Percentiles rank a stretch among this genome's conserved stretches.
Conservation (phyloP, 306 rosid species). For the Fagus sylvatica region DNA sequence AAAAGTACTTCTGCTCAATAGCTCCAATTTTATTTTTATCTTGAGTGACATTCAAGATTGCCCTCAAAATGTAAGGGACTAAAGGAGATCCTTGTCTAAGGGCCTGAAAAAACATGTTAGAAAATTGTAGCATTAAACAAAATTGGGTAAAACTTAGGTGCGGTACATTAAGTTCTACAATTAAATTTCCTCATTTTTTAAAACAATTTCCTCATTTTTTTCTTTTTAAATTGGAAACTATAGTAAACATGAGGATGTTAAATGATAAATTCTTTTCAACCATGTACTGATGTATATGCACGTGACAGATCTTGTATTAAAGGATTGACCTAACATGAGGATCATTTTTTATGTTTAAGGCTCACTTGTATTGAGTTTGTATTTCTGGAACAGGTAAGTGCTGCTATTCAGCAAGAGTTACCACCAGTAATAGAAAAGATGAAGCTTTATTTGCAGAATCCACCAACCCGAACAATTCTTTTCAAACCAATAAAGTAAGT, state of each 20-base stretch:
- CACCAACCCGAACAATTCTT: conserved; percentile 83
- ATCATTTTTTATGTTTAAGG: too few species aligned
- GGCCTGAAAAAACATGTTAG: conserved; percentile 20
- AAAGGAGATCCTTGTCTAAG: conserved; percentile 39
- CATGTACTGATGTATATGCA: not conserved
- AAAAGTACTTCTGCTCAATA: conserved; percentile 24
- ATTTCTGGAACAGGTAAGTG: conserved; percentile 57
- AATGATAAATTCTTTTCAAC: not conserved
- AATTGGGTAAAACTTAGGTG: too few species aligned
- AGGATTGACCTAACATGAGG: not conserved
- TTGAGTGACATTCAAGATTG: conserved; percentile 42
- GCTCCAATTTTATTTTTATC: conserved; percentile 14
- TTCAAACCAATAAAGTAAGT: conserved; percentile 95
- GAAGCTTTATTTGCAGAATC: conserved; percentile 93
- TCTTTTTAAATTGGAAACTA: not conserved
- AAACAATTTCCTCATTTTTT: not conserved
- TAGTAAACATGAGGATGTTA: not conserved
- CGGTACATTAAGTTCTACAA: too few species aligned
- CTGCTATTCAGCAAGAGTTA: conserved; percentile 78
- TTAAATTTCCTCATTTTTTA: too few species aligned
- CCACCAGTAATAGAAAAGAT: conserved; percentile 77
- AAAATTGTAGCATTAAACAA: too few species aligned
- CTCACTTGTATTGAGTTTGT: conserved; percentile 23
- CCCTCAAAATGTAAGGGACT: conserved; percentile 41
- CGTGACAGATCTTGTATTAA: not conserved